Evolutionary conservation across 495 filamentous ascomycete species (phyloP).

Genomic region (Glonium stellatum): DNA sequence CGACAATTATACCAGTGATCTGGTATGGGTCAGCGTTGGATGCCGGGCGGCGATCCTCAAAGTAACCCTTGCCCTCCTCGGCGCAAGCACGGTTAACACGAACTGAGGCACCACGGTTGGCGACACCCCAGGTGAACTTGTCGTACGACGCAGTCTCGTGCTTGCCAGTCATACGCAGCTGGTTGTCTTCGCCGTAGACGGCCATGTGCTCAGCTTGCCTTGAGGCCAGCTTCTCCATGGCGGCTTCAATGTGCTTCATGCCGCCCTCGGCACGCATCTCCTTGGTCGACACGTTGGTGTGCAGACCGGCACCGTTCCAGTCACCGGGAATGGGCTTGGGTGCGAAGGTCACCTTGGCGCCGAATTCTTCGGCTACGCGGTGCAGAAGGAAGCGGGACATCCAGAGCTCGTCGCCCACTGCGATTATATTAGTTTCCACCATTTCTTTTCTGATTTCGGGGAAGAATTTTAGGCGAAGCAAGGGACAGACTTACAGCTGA

Average conservation of each 20-base stretch:
- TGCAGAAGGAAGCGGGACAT: conserved; percentile 91
- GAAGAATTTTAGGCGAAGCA: neutral
- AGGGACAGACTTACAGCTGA: conserved; percentile 55
- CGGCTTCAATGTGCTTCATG: conserved; percentile 84
- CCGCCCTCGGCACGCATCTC: conserved; percentile 85
- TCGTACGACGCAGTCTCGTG: conserved; percentile 96
- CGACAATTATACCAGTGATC: conserved; percentile 87
- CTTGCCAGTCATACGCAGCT: conserved; percentile 79
- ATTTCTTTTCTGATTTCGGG: no score
- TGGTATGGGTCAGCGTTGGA: conserved; percentile 96
- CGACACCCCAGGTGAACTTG: conserved; percentile 89
- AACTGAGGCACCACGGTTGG: conserved; percentile 89
- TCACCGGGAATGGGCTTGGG: conserved; percentile 98
- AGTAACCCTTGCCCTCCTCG: conserved; percentile 95
- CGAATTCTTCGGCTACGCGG: conserved; percentile 95
- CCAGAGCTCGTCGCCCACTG: conserved; percentile 97
- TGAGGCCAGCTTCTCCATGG: conserved; percentile 80
- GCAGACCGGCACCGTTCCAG: conserved; percentile 99
- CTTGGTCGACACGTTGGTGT: conserved; percentile 88
- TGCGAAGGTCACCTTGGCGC: conserved; percentile 89
- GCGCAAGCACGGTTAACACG: conserved; percentile 87
- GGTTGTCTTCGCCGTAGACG: conserved; percentile 96
- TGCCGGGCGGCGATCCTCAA: conserved; percentile 92
- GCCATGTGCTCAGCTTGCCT: conserved; percentile 93
- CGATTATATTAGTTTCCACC: conserved; percentile 1